Evolutionary conservation across 1,139 yeast species (phyloP), one percentile per base, ranked within the genome.

Genomic region (Lodderomyces theae): DNA sequence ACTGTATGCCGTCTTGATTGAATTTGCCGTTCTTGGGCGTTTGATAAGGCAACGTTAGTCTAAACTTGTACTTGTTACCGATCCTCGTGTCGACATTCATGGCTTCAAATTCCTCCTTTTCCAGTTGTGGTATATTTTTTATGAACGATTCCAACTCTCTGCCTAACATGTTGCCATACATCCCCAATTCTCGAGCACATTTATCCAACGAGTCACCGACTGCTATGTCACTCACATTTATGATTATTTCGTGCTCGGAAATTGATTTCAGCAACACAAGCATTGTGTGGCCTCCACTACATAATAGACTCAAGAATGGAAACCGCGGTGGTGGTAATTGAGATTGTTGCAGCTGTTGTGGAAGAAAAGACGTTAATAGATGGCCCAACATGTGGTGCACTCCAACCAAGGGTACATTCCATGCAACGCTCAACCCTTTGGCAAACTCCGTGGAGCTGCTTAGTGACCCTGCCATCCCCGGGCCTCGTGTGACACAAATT

Each of bases 301-400:
- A 92, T 26, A 92, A 65, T 21, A 92, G 63, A 52, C 94, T 86
- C 18, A 88, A 54, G 52, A 85, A 88, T 2, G 99, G 98, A 53
- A 75, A 92, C 34, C 62, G 47, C 0, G 94, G 92, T 0, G 61
- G 49, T 43, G 42, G 22, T 37, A 39, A 11, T 19, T 47, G n/a
- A 5, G 17, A 2, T 23, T 4, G 21, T 17, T 35, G 30, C 23
- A 13, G 17, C 3, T 13, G 11, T 62, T 71, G 46, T 3, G 66
- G 63, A 48, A 85, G 63, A 34, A 90, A 67, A 0, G 96, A 84
- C 0, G 87, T 74, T 28, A 92, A 61, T 6, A 92, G 63, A 63
- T 92, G 99, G 0, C 96, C 98, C 41, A 92, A 68, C 98, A 92
- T 92, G 55, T 94, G 98, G 56, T 94, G 96, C 0, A 92, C 96